These are phyloP conservation scores for Ascobolus immersus DNA, from an alignment of 495 filamentous ascomycete genomes.

Conservation along the genomic window DNA sequence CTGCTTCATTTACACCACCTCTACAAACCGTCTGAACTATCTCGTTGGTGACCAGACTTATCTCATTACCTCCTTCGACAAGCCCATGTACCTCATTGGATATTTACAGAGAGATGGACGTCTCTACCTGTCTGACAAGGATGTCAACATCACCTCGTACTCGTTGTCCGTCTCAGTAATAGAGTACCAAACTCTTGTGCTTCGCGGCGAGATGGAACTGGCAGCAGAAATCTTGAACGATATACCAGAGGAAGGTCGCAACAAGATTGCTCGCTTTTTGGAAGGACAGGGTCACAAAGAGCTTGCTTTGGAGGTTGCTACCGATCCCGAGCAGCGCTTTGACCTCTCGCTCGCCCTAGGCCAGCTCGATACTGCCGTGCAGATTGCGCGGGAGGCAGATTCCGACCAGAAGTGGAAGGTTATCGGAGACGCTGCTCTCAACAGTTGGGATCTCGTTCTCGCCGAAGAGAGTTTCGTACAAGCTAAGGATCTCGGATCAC, in stretches of 20 bases:
- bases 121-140: slow-evolving; percentile 86
- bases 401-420: slow-evolving; percentile 95
- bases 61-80: slow-evolving; percentile 93
- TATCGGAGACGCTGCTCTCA: slow-evolving; percentile 71
- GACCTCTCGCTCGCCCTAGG: slow-evolving; percentile 68
- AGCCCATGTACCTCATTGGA: slow-evolving; percentile 79
- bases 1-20: slow-evolving; percentile 96
- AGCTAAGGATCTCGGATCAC: slow-evolving; percentile 67
- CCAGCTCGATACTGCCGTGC: slow-evolving; percentile 57
- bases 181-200: slow-evolving; percentile 88
- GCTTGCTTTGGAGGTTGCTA: slow-evolving; percentile 80
- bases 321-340: slow-evolving; percentile 88
- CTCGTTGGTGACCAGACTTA: slow-evolving; percentile 95
- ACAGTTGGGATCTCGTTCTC: slow-evolving; percentile 61
- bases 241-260: slow-evolving; percentile 73
- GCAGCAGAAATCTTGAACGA: slow-evolving; percentile 60
- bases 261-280: slow-evolving; percentile 92
- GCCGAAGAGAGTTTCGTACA: slow-evolving; percentile 80
- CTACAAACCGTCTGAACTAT: slow-evolving; percentile 90
- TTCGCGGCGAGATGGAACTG: slow-evolving; percentile 82
- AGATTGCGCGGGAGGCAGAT: slow-evolving; percentile 58
- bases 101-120: slow-evolving; percentile 84
- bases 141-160: slow-evolving; percentile 74
- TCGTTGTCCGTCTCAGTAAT: slow-evolving; percentile 79
- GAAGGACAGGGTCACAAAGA: slow-evolving; percentile 96